Evolutionary conservation across 2,329 filamentous ascomycete species (phyloP).

Genomic region (Fusarium marasasianum): DNA sequence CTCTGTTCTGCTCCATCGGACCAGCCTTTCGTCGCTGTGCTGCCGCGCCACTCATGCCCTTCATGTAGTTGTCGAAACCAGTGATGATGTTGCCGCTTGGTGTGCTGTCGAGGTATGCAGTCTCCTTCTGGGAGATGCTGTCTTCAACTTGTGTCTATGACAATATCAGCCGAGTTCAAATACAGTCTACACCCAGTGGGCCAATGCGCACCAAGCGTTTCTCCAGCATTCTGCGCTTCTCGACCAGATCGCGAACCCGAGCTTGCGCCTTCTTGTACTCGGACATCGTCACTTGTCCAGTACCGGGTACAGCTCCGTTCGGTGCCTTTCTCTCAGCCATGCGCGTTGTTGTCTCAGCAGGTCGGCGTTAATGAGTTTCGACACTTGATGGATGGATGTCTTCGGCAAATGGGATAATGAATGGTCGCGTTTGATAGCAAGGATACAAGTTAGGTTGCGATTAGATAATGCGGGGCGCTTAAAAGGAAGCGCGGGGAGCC

Average conservation of each 20-base stretch:
- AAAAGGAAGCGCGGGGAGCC: neutral
- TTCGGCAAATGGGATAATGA: neutral
- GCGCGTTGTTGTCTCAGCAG: neutral
- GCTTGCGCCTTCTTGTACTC: slow-evolving; percentile 63
- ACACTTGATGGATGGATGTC: neutral
- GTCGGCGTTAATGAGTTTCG: neutral
- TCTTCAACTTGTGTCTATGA: slow-evolving; percentile 69
- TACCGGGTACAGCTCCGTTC: slow-evolving; percentile 34
- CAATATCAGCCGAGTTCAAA: slow-evolving; percentile 44
- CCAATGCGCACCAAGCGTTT: slow-evolving; percentile 48
- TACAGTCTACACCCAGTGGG: slow-evolving; percentile 17
- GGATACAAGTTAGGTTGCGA: slow-evolving; percentile 6
- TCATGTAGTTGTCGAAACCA: slow-evolving; percentile 98
- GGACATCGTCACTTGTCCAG: slow-evolving; percentile 50
- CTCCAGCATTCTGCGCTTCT: slow-evolving; percentile 53
- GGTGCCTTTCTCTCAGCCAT: slow-evolving; percentile 50
- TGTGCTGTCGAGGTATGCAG: slow-evolving; percentile 89
- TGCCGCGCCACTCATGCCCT: slow-evolving; percentile 74
- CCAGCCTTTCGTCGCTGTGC: slow-evolving; percentile 72
- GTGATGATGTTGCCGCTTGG: slow-evolving; percentile 94
- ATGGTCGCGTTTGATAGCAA: slow-evolving; percentile 6
- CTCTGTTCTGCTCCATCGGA: slow-evolving; percentile 74
- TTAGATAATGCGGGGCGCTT: slow-evolving; percentile 19
- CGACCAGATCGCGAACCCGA: slow-evolving; percentile 58
- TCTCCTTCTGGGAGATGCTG: slow-evolving; percentile 83